Evolutionary conservation across 805 yeast species (phyloP).

Genomic region (Candida nitratophila): DNA sequence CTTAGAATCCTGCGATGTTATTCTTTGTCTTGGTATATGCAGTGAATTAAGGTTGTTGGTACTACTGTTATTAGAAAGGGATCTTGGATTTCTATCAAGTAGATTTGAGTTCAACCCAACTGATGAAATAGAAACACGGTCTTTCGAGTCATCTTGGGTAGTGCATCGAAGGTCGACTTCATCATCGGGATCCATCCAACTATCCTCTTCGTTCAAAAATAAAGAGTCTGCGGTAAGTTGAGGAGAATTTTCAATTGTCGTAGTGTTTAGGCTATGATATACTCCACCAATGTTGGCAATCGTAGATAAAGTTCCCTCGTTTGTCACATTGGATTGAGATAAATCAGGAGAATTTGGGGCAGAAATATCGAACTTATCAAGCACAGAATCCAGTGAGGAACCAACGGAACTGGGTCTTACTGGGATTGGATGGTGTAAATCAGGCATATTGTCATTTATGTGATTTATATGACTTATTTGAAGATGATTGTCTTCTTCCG

Average conservation of each 20-base stretch:
- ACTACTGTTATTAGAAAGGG: too few species aligned
- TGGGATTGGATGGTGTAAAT: constrained; percentile 17
- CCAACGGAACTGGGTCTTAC: constrained; percentile 13
- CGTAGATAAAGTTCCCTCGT: neutral
- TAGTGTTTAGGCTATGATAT: too few species aligned
- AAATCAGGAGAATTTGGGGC: neutral
- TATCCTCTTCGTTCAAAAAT: constrained; percentile 34
- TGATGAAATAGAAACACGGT: neutral
- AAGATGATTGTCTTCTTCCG: neutral
- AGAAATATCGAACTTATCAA: constrained; percentile 15
- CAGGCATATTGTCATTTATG: neutral
- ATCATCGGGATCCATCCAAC: constrained; percentile 47
- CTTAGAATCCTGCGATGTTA: too few species aligned
- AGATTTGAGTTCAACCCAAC: too few species aligned
- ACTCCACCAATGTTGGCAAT: too few species aligned
- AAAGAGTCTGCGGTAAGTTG: constrained; percentile 19
- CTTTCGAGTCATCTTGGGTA: neutral
- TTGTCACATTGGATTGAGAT: neutral
- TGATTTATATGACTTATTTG: neutral
- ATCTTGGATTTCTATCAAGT: too few species aligned
- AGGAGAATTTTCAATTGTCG: neutral
- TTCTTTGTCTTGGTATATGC: too few species aligned
- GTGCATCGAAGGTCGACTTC: constrained; percentile 1
- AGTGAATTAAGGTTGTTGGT: too few species aligned
- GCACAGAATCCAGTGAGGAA: constrained; percentile 21